Percentiles rank a stretch among this genome's conserved stretches.
Evolutionary conservation across 2,329 filamentous ascomycete species (phyloP).

Genomic region (Triangularia setosa): DNA sequence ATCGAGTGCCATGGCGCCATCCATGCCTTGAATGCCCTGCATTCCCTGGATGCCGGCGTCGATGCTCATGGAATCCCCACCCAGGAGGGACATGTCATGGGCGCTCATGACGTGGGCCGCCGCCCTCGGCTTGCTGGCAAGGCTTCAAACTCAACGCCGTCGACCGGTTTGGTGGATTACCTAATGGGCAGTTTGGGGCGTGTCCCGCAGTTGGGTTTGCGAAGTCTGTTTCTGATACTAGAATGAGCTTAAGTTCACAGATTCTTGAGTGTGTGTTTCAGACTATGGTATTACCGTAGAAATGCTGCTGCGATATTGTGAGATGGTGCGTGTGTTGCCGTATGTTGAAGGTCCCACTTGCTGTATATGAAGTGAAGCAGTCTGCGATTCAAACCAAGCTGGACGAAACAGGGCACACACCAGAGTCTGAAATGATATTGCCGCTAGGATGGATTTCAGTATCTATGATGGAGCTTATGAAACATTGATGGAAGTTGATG

Average conservation of each 20-base stretch:
- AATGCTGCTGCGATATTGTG: neutral
- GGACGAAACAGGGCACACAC: too few species aligned
- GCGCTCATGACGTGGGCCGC: slow-evolving; percentile 28
- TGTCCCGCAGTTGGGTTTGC: neutral
- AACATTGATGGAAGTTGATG: neutral
- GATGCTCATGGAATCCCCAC: slow-evolving; percentile 35
- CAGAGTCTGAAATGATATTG: neutral
- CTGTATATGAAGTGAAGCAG: neutral
- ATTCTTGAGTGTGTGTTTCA: neutral
- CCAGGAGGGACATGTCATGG: slow-evolving; percentile 47
- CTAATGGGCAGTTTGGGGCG: neutral
- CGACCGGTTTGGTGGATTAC: neutral
- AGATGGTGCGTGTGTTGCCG: too few species aligned
- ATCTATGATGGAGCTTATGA: neutral
- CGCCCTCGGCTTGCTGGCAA: neutral
- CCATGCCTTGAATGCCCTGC: slow-evolving; percentile 34
- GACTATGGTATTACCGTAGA: neutral
- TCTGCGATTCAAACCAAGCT: neutral
- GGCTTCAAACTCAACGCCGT: neutral
- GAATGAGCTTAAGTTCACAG: neutral
- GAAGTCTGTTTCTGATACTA: neutral
- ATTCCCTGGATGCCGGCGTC: slow-evolving; percentile 22
- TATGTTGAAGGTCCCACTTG: neutral
- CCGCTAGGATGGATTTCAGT: neutral
- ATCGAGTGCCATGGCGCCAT: slow-evolving; percentile 60